Evolutionary conservation across 2,329 filamentous ascomycete species (phyloP), one percentile per base, ranked within the genome.

Genomic region (Aspergillus costaricaensis): DNA sequence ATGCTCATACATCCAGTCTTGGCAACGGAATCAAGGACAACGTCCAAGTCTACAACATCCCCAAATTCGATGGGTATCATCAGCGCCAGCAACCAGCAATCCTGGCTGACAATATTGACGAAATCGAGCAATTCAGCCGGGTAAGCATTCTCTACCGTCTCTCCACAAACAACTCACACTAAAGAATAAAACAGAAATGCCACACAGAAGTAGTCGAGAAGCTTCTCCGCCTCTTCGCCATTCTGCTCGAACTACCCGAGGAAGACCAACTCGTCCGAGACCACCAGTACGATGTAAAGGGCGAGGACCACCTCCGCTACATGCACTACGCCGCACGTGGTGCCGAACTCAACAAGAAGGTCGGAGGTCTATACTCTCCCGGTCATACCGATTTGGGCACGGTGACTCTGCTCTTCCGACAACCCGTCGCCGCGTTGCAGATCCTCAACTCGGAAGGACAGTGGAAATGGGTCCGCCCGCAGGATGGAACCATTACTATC

Each of bases 261-360:
- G 85, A 88, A 67, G 80, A 86, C 2, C 79, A 82, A 58, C 76
- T 88, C 36, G 78, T 84, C 62, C 76, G 80, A 17, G 75, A 83
- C 7, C 86, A 89, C 69, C 78, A 77, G 15, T 89, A 87, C 70
- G 80, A 86, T 2, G 77, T 81, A n/a, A 79, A 83, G 27, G 81
- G 83, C 17, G 85, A 88, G 62, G 84, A 85, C 23, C 85, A 88
- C 59, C 77, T 88, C n/a, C 80, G 86, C 2, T 88, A 87, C 70
- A 88, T 88, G 84, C 78, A 82, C 52, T 87, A 87, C 62, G 77
- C 79, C 8, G 79, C 80, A 0, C 82, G 84, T 38, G 79, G 75
- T 0, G 69, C 76, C 0, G 79, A 82, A n/a, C 80, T 83, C 23
- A 81, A 81, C 59, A 77, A 76, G 30, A 76, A 74, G 41, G 75